Evolutionary conservation across 352 stramenopile genomes (phyloP).

Genomic region (Globisporangium nunn): DNA sequence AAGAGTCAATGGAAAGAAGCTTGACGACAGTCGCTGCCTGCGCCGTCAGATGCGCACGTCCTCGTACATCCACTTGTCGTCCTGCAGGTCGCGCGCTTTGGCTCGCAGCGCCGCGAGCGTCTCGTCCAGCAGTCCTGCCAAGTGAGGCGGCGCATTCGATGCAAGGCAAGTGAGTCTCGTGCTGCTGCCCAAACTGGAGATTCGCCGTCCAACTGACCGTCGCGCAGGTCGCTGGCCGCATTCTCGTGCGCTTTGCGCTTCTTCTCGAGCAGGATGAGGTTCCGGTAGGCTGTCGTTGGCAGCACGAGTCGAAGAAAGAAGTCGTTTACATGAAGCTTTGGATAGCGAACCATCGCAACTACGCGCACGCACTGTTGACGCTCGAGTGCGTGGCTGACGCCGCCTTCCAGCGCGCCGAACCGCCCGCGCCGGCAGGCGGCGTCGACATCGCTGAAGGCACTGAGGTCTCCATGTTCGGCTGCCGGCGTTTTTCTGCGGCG

Average conservation of each 20-base stretch:
- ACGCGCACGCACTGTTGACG: conserved; percentile 17
- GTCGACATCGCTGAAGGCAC: background rate
- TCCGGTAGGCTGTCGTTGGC: conserved; percentile 22
- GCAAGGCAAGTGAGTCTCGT: background rate
- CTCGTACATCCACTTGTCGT: conserved; percentile 76
- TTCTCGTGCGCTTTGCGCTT: conserved; percentile 41
- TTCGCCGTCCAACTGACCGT: background rate
- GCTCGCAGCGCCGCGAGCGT: conserved; percentile 40
- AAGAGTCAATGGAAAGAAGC: background rate
- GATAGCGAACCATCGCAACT: no score
- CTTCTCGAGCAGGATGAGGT: conserved; percentile 46
- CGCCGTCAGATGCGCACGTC: conserved; percentile 39
- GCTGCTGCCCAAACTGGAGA: background rate
- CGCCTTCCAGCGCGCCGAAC: conserved; percentile 11
- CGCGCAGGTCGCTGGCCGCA: conserved; percentile 36
- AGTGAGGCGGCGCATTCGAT: background rate
- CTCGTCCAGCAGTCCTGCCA: conserved; percentile 42
- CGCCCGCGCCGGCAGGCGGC: background rate
- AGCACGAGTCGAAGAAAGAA: background rate
- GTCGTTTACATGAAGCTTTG: background rate
- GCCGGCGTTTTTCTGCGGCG: background rate
- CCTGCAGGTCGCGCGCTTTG: conserved; percentile 49
- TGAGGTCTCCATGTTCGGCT: background rate
- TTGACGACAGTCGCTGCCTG: background rate
- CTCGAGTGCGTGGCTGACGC: conserved; percentile 12